These are phyloP conservation scores for Lactifluus hygrophoroides DNA, from an alignment of 768 basidiomycete species.

Conservation along the genomic window DNA sequence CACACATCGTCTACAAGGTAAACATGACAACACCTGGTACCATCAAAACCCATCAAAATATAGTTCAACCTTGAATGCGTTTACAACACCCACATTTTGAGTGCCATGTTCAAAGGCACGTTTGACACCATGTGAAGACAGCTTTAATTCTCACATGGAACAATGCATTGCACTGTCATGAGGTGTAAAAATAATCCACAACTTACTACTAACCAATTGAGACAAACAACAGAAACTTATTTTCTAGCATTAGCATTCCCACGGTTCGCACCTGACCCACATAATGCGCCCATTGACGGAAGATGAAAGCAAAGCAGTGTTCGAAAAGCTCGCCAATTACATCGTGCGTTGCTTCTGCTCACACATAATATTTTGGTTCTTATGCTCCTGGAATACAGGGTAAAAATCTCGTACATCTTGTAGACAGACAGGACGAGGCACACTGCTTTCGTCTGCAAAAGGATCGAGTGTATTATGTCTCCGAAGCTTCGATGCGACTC, in stretches of 20 bases:
- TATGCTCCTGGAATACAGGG: conserved; percentile 42
- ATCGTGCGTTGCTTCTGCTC: conserved; percentile 45
- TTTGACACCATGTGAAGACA: too few species aligned
- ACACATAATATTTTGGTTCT: not conserved
- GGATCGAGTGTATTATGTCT: conserved; percentile 94
- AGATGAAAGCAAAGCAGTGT: conserved; percentile 94
- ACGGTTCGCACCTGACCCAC: not conserved
- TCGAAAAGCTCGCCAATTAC: conserved; percentile 95
- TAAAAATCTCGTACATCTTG: conserved; percentile 90
- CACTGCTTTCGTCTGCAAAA: conserved; percentile 94
- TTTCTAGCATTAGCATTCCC: not conserved
- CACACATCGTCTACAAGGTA: too few species aligned
- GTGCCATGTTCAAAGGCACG: too few species aligned
- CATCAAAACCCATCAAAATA: too few species aligned
- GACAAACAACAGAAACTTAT: too few species aligned
- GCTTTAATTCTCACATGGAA: too few species aligned
- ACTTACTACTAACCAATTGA: too few species aligned
- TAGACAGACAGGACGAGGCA: conserved; percentile 89
- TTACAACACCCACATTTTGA: too few species aligned
- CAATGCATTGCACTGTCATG: too few species aligned
- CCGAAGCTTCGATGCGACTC: conserved; percentile 88
- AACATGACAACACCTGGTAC: too few species aligned
- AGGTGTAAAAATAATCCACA: too few species aligned
- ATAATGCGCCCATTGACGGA: conserved; percentile 91
- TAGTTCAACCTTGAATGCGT: too few species aligned